Percentiles rank a stretch among this genome's conserved stretches.
Conservation (phyloP, 2,329 filamentous ascomycete species). For the Xylariales sp. region DNA sequence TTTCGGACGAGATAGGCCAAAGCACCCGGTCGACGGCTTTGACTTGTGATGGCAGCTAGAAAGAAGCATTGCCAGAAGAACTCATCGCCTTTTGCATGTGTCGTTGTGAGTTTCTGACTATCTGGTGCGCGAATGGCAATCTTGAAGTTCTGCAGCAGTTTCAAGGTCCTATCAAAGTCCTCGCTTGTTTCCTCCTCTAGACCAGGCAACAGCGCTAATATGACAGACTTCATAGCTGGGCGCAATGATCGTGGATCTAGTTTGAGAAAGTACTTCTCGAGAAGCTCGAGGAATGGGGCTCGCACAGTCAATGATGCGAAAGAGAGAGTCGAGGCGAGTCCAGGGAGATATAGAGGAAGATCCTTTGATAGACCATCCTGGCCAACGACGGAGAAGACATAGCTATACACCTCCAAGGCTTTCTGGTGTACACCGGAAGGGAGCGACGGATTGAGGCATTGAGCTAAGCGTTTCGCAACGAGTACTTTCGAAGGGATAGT, state of each 20-base stretch:
- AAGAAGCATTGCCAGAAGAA: constrained; percentile 99
- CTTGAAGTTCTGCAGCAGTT: constrained; percentile 74
- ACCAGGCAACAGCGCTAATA: constrained; percentile 83
- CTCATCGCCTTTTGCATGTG: constrained; percentile 62
- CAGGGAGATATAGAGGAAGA: constrained; percentile 82
- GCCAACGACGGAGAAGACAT: constrained; percentile 83
- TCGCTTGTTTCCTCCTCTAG: constrained; percentile 95
- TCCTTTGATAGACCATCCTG: constrained; percentile 75
- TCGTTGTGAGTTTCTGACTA: constrained; percentile 45
- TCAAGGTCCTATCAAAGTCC: constrained; percentile 86
- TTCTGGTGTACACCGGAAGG: constrained; percentile 98
- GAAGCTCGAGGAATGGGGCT: constrained; percentile 75
- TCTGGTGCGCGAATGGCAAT: constrained; percentile 53
- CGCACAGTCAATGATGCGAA: constrained; percentile 93
- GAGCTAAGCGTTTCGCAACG: constrained; percentile 85
- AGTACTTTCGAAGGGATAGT: constrained; percentile 75
- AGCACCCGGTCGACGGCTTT: constrained; percentile 77
- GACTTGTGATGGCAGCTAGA: constrained; percentile 83
- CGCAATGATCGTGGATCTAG: constrained; percentile 68
- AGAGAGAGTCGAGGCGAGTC: constrained; percentile 80
- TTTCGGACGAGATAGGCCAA: constrained; percentile 79
- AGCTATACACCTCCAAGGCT: constrained; percentile 86
- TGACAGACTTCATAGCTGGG: constrained; percentile 84
- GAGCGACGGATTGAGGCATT: constrained; percentile 89
- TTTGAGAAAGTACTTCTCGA: constrained; percentile 74